Evolutionary conservation across 108 stramenopile genomes (phyloP), one percentile per base, ranked within the genome.

Genomic region (Nitzschia sp.): DNA sequence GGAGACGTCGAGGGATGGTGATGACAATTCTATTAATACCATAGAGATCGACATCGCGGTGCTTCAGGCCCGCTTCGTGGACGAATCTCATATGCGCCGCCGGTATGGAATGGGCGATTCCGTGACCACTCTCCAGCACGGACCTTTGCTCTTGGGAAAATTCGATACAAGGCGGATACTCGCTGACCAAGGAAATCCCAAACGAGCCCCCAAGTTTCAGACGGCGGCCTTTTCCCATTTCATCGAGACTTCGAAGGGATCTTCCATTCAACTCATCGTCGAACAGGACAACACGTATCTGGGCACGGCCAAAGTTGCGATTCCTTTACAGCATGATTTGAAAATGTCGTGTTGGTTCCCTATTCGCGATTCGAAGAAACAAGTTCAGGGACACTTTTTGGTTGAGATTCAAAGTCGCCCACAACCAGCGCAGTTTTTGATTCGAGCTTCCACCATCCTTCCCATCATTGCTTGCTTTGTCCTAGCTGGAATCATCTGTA

Each of bases 281-380:
- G 24, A 42, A 25, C 13, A 62, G 13, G 38, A 27, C 1, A 25
- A 23, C 8, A 6, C 25, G 4, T 11, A 45, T 11, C 13, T 51
- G n/a, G 61, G 42, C 6, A 42, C 42, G 0, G 42, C 61, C 24
- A 25, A 42, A 45, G 33, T 62, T 42, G 11, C 23, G 6, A 26
- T 62, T 46, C 61, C 61, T 9, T 23, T 17, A n/a, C 42, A 19
- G 1, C 38, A 11, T 11, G 17, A 42, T 25, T n/a, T 62, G 32
- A 62, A 62, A 46, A 34, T 62, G 24, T 15, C 33, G 2, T 23
- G 25, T 2, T 62, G 61, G 61, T 62, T 45, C 26, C 61, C 61
- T 0, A 19, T 62, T 31, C 15, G 19, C 15, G 21, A 31, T 31
- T 9, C 31, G 17, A 34, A 34, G 21, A 25, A 42, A 0, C 18